Conservation (phyloP, 2,329 filamentous ascomycete species). For the Orbilia javanica region DNA sequence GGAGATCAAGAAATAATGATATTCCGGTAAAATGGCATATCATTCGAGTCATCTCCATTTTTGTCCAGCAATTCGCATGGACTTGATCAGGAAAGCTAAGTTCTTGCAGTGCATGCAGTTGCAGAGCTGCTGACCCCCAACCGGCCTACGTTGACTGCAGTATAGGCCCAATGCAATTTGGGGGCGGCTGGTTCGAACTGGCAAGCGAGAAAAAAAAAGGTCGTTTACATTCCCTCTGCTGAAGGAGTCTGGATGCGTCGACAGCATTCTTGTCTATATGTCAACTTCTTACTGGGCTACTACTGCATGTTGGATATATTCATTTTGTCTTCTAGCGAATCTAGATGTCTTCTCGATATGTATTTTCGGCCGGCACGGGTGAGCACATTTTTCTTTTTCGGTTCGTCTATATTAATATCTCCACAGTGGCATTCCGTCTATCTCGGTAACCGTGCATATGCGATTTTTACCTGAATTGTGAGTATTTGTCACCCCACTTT, state of each 20-base stretch:
- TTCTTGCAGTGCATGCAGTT: too few relatives aligned
- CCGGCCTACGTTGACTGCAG: too few relatives aligned
- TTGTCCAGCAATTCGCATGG: not conserved
- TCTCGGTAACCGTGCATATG: slow-evolving; percentile 15
- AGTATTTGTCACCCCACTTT: slow-evolving; percentile 40
- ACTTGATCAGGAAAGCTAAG: not conserved
- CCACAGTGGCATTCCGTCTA: slow-evolving; percentile 11
- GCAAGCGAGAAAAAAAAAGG: not conserved
- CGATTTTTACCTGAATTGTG: slow-evolving; percentile 2
- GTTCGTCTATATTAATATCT: slow-evolving; percentile 8
- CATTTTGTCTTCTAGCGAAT: not conserved
- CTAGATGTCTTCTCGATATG: not conserved
- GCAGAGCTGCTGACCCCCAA: too few relatives aligned
- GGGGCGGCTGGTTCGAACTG: not conserved
- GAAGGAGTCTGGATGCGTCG: not conserved
- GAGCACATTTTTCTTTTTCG: slow-evolving; percentile 49
- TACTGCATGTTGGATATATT: slow-evolving; percentile 9
- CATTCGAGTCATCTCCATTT: slow-evolving; percentile 10
- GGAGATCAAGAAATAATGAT: slow-evolving; percentile 18
- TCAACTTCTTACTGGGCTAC: not conserved
- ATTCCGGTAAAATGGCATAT: slow-evolving; percentile 38
- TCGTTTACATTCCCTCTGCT: not conserved
- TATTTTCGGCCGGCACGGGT: not conserved
- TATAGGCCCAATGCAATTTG: not conserved
- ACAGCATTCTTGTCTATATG: slow-evolving; percentile 3